Evolutionary conservation across 1,284 basidiomycete genomes (phyloP).

Genomic region (Pyrrhoderma noxium): DNA sequence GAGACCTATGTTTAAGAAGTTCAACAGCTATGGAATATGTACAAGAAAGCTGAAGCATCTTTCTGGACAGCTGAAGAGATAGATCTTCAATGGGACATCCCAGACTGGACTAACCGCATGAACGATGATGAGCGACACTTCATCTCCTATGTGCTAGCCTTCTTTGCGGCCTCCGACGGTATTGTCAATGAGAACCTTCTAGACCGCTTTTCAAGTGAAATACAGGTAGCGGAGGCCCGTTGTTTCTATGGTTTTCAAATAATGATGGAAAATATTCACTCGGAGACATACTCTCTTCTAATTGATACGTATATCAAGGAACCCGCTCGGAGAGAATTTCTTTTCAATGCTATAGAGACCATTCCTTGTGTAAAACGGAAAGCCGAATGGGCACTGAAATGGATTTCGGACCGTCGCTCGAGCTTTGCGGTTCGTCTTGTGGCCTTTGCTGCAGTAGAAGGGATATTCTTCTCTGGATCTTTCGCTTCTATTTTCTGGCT

Average conservation of each 20-base stretch:
- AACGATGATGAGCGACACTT: slow-evolving; percentile 95
- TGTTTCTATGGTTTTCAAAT: slow-evolving; percentile 99
- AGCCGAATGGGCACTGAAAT: slow-evolving; percentile 89
- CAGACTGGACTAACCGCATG: slow-evolving; percentile 90
- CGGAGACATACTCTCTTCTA: slow-evolving; percentile 95
- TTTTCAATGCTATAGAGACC: slow-evolving; percentile 93
- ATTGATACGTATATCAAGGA: slow-evolving; percentile 99
- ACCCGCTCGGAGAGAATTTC: slow-evolving; percentile 72
- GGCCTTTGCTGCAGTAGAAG: slow-evolving; percentile 97
- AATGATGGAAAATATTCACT: slow-evolving; percentile 98
- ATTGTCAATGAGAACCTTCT: slow-evolving; percentile 98
- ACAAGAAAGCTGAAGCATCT: slow-evolving; percentile 87
- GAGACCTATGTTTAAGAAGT: neutral
- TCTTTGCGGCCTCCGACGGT: slow-evolving; percentile 95
- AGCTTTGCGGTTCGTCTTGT: slow-evolving; percentile 90
- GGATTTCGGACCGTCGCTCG: slow-evolving; percentile 83
- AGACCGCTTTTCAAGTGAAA: slow-evolving; percentile 91
- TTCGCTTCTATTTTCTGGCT: slow-evolving; percentile 97
- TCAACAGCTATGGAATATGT: slow-evolving; percentile 69
- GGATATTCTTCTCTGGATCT: slow-evolving; percentile 96
- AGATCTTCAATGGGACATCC: slow-evolving; percentile 88
- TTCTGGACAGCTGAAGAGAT: slow-evolving; percentile 99
- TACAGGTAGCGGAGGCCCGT: slow-evolving; percentile 91
- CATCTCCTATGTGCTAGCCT: slow-evolving; percentile 92
- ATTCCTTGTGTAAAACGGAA: slow-evolving; percentile 90